Evolutionary conservation across 2,329 filamentous ascomycete genomes (phyloP), one percentile per base, ranked within the genome.

Genomic region (Lecanosticta acicola): DNA sequence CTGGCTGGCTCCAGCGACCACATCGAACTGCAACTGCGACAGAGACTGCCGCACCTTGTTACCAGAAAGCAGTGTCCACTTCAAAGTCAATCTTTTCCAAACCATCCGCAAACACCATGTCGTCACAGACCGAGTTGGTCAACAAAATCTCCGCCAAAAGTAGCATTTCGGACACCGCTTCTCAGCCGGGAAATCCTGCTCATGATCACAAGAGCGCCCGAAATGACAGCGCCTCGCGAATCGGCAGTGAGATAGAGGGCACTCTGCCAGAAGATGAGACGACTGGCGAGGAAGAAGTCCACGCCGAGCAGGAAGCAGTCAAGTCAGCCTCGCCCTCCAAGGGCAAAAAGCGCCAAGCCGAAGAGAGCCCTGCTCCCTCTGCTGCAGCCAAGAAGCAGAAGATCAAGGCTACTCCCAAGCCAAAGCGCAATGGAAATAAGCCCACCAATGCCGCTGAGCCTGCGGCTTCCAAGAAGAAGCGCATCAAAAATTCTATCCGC

Each of bases 401-500:
- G 3, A 39, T 35, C 32, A 35, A n/a, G 13, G n/a, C 26, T 18
- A 14, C 36, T 16, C 39, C 32, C 34, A 42, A 47, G 33, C 24
- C 19, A 24, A 39, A 39, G 36, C 18, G 24, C 17, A n/a, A 3
- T 21, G 11, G 8, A 13, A 10, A 24, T 3, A 19, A 35, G 10
- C 11, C 24, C 11, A 29, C 24, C n/a, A n/a, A n/a, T 29, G 32
- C n/a, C 5, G 32, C 5, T 16, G 5, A 5, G 13, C 34, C 39
- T 5, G 13, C 34, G 8, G 18, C 10, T 18, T 24, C 39, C 9
- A 35, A 38, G 13, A 18, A 20, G 19, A 42, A 39, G 33, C 45
- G 45, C 21, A 38, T 47, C 20, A 34, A 35, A 24, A 42, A 47
- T 32, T 21, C 35, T n/a, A 24, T 47, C 20, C 32, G 36, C 14